phyloP scores from a whole-genome alignment of 805 yeast genomes.

The Priceomyces carsonii region DNA sequence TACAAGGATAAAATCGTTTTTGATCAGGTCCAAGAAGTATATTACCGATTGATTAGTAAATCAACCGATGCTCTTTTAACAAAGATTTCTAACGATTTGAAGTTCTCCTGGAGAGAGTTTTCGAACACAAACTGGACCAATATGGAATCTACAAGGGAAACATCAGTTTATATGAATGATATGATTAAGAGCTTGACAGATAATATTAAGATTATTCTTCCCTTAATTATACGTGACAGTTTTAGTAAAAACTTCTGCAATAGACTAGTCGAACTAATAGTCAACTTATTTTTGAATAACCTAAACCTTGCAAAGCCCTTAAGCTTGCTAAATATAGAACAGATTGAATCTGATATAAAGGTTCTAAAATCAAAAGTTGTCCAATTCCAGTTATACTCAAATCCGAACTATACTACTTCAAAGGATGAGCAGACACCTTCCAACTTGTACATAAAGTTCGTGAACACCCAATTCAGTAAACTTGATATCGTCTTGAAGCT shows the following conservation, averaged over 20 bases:
- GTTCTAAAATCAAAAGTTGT: conserved; percentile 57
- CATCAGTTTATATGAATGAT: conserved; percentile 68
- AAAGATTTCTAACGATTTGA: conserved; percentile 61
- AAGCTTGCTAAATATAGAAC: conserved; percentile 73
- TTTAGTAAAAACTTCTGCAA: conserved; percentile 76
- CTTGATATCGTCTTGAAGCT: conserved; percentile 71
- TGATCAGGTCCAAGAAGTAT: conserved; percentile 55
- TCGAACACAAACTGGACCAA: conserved; percentile 70
- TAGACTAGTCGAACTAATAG: conserved; percentile 65
- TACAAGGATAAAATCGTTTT: conserved; percentile 48
- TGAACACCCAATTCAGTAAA: conserved; percentile 38
- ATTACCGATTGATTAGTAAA: conserved; percentile 56
- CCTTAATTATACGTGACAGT: conserved; percentile 64
- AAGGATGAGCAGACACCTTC: conserved; percentile 15
- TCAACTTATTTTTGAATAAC: conserved; percentile 55
- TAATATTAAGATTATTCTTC: conserved; percentile 49
- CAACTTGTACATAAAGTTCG: conserved; percentile 40
- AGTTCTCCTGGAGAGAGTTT: conserved; percentile 83
- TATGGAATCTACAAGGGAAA: conserved; percentile 64
- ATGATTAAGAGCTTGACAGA: conserved; percentile 49
- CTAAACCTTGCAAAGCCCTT: conserved; percentile 67
- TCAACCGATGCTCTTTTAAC: conserved; percentile 56
- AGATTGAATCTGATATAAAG: conserved; percentile 71
- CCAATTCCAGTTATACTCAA: conserved; percentile 41
- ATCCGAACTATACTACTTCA: conserved; percentile 33